These are phyloP conservation scores for Wickerhamomyces canadensis DNA, from an alignment of 805 yeast genomes.

Conservation along the genomic window DNA sequence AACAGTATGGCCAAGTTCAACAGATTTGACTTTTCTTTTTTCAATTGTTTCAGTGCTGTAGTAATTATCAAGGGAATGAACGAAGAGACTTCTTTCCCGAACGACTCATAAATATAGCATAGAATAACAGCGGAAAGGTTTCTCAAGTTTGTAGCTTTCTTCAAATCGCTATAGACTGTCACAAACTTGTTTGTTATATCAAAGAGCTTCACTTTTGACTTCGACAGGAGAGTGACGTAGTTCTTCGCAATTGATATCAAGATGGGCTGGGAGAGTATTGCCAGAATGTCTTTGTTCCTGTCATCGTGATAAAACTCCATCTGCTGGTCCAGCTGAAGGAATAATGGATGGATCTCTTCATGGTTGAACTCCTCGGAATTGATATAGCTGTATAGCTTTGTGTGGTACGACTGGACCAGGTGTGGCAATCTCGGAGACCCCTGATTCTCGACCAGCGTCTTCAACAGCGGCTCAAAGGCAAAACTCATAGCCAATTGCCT, in stretches of 20 bases:
- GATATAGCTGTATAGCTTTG: slow-evolving; percentile 6
- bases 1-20: slow-evolving; percentile 18
- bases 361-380: slow-evolving; percentile 3
- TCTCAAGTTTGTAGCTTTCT: slow-evolving; percentile 24
- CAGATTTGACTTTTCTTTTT: slow-evolving; percentile 23
- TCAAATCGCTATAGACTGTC: slow-evolving; percentile 20
- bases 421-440: slow-evolving; percentile 1
- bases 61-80: slow-evolving; percentile 28
- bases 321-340: slow-evolving; percentile 13
- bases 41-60: slow-evolving; percentile 27
- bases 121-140: slow-evolving; percentile 25
- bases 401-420: slow-evolving; percentile 7
- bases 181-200: slow-evolving; percentile 26
- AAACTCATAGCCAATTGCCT: too few species aligned
- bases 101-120: slow-evolving; percentile 26
- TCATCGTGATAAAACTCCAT: slow-evolving; percentile 19
- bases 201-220: slow-evolving; percentile 19
- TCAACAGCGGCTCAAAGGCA: slow-evolving; percentile 1
- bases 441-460: not conserved
- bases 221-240: slow-evolving; percentile 15
- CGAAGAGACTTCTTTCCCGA: slow-evolving; percentile 28
- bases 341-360: slow-evolving; percentile 1
- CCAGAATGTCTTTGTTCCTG: slow-evolving; percentile 11
- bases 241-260: slow-evolving; percentile 17
- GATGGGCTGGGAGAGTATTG: slow-evolving; percentile 15